Evolutionary conservation across 306 rosid species (phyloP).

Genomic region (apple (Malus domestica)): ASM211411v1 NC_041794.1:32779501-32780000

Average conservation of each 20-base stretch:
- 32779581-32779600: too few species aligned
- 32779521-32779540: too few species aligned
- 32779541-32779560: too few species aligned
- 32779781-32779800: neutral
- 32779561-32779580: too few species aligned
- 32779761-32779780: neutral
- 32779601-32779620: too few species aligned
- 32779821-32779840: neutral
- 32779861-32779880: neutral
- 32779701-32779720: neutral
- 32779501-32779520: too few species aligned
- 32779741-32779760: neutral
- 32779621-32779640: too few species aligned
- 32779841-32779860: rapidly evolving
- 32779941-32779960: neutral
- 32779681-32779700: too few species aligned
- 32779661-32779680: too few species aligned
- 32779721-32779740: neutral
- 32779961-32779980: too few species aligned
- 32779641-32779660: too few species aligned
- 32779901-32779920: too few species aligned
- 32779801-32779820: neutral
- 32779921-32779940: neutral
- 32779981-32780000: neutral
- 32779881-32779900: neutral